Conservation (phyloP, 140 eudicot species). For the Stevia rebaudiana region DNA sequence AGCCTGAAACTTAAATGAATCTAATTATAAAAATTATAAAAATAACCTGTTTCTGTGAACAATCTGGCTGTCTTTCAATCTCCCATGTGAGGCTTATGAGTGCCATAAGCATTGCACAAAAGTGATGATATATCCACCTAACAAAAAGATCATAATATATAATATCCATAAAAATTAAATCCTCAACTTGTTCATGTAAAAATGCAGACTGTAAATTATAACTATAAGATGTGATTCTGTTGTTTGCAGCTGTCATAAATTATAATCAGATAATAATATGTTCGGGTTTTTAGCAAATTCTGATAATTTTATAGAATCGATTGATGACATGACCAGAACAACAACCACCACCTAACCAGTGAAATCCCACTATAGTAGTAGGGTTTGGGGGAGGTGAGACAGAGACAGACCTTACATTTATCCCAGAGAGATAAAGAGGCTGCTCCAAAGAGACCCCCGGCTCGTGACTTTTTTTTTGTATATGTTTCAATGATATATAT, state of each 20-base stretch:
- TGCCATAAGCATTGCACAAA: conserved; percentile 87
- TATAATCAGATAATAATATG: not conserved
- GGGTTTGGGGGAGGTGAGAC: no score
- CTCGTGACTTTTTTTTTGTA: no score
- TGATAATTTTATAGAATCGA: not conserved
- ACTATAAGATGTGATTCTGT: not conserved
- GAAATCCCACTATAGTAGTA: no score
- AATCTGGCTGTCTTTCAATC: conserved; percentile 66
- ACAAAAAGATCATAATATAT: not conserved
- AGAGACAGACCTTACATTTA: no score
- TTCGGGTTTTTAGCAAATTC: not conserved
- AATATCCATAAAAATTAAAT: not conserved
- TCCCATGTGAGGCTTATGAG: conserved; percentile 94
- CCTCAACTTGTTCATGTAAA: not conserved
- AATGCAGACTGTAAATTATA: not conserved
- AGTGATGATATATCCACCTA: conserved; percentile 98
- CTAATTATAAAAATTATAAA: not conserved
- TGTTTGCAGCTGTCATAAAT: not conserved
- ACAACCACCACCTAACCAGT: no score
- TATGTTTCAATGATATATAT: no score
- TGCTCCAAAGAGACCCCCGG: no score
- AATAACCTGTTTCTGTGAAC: conserved; percentile 73
- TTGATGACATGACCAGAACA: not conserved
- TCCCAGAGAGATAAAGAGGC: no score
- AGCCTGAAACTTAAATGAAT: not conserved